phyloP scores from a whole-genome alignment of 2,329 filamentous ascomycete genomes.

The Colletotrichum magnum region DNA sequence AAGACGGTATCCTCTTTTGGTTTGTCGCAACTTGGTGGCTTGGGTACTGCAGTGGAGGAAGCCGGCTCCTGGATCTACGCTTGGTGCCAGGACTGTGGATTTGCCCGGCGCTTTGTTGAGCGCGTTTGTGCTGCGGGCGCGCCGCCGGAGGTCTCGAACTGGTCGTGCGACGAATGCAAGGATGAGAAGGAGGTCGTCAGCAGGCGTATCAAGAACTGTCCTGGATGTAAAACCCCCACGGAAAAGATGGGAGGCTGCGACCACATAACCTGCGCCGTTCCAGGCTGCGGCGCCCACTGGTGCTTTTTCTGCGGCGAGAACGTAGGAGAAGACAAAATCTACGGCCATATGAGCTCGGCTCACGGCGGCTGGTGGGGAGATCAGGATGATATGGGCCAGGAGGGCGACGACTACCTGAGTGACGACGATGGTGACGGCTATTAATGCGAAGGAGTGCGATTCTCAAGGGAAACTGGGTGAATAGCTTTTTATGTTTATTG shows the following conservation, averaged over 20 bases:
- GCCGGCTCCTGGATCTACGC: constrained; percentile 61
- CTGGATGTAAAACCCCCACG: constrained; percentile 53
- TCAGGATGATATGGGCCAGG: constrained; percentile 34
- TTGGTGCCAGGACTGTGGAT: constrained; percentile 61
- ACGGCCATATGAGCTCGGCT: constrained; percentile 52
- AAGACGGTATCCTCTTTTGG: constrained; percentile 55
- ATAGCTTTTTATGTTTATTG: too few species aligned
- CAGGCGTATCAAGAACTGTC: constrained; percentile 50
- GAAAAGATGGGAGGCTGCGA: constrained; percentile 55
- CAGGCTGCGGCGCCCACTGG: constrained; percentile 54
- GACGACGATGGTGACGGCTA: constrained; percentile 3
- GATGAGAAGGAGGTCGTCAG: constrained; percentile 36
- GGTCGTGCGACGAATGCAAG: constrained; percentile 59
- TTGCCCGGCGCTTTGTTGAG: constrained; percentile 58
- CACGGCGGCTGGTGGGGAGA: constrained; percentile 51
- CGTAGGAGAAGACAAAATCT: constrained; percentile 48
- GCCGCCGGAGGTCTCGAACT: constrained; percentile 53
- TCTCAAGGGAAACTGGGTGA: too few species aligned
- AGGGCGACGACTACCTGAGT: constrained; percentile 8
- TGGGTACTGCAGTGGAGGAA: constrained; percentile 56
- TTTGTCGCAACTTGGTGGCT: constrained; percentile 54
- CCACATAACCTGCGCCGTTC: constrained; percentile 54
- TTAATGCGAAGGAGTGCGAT: too few species aligned
- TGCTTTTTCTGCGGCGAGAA: constrained; percentile 56
- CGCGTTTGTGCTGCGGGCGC: constrained; percentile 59